phyloP scores from a whole-genome alignment of 192 early-diverging fungal genomes.

The Lobosporangium transversale region DNA sequence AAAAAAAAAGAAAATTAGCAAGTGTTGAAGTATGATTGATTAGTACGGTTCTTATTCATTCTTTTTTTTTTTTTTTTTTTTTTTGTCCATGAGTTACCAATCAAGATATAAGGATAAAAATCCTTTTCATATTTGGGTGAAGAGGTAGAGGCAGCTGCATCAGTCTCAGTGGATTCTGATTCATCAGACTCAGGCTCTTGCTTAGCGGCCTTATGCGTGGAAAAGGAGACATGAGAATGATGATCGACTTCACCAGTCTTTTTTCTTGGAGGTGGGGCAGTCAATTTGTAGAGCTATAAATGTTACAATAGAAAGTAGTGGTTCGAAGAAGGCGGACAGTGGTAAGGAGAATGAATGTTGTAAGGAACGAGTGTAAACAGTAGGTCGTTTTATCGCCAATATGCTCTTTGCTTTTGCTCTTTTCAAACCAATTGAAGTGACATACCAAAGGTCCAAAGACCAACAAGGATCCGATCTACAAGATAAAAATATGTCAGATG shows the following conservation, averaged over 20 bases:
- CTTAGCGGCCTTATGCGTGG: background rate
- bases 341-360: background rate
- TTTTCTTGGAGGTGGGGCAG: conserved; percentile 56
- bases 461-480: conserved; percentile 59
- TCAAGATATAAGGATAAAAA: conserved; percentile 58
- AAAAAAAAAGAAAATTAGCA: background rate
- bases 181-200: background rate
- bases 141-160: conserved; percentile 7
- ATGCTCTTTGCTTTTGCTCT: too few species aligned
- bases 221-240: background rate
- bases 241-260: conserved; percentile 26
- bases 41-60: background rate
- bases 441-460: conserved; percentile 60
- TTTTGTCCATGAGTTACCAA: conserved; percentile 25
- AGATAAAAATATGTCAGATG: too few species aligned
- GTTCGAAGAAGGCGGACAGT: too few species aligned
- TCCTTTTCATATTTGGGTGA: conserved; percentile 28
- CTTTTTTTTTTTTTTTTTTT: background rate
- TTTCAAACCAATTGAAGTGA: too few species aligned
- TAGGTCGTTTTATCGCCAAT: too few species aligned
- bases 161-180: background rate
- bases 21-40: background rate
- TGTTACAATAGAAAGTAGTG: too few species aligned
- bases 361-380: too few species aligned
- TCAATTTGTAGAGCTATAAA: conserved; percentile 57